Evolutionary conservation across 2,329 filamentous ascomycete genomes (phyloP).

Genomic region (Fusarium sp.): DNA sequence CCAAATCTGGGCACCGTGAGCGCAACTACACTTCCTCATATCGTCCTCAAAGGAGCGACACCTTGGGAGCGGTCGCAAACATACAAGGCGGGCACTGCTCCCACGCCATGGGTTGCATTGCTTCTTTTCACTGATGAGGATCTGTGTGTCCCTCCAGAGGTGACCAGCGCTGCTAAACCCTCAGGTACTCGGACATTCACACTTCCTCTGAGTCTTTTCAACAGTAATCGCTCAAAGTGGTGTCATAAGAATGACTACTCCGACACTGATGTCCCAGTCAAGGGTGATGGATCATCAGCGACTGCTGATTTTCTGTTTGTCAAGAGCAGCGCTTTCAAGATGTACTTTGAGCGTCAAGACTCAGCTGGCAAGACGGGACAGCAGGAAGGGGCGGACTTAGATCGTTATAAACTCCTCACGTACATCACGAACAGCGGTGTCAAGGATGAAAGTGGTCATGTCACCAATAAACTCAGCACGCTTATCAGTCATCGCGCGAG

Average conservation of each 20-base stretch:
- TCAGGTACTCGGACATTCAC: not conserved
- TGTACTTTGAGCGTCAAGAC: not conserved
- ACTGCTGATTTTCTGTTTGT: not conserved
- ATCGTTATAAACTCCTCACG: not conserved
- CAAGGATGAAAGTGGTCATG: not conserved
- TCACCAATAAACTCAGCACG: not conserved
- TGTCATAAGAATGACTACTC: not conserved
- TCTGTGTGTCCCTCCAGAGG: not conserved
- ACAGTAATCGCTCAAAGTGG: not conserved
- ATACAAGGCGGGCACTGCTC: not conserved
- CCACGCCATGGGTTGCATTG: not conserved
- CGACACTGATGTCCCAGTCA: not conserved
- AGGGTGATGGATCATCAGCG: not conserved
- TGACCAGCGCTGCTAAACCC: not conserved
- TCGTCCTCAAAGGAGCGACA: not conserved
- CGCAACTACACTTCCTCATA: not conserved
- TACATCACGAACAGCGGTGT: not conserved
- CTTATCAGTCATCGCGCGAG: not conserved
- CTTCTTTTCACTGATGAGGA: not conserved
- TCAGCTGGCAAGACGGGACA: rapidly evolving
- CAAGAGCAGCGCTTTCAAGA: not conserved
- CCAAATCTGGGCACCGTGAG: not conserved
- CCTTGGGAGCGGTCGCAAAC: not conserved
- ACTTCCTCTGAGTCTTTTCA: not conserved
- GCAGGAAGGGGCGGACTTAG: not conserved